Conservation (phyloP, 345 rosid genomes). For the Boechera retrofracta region DNA sequence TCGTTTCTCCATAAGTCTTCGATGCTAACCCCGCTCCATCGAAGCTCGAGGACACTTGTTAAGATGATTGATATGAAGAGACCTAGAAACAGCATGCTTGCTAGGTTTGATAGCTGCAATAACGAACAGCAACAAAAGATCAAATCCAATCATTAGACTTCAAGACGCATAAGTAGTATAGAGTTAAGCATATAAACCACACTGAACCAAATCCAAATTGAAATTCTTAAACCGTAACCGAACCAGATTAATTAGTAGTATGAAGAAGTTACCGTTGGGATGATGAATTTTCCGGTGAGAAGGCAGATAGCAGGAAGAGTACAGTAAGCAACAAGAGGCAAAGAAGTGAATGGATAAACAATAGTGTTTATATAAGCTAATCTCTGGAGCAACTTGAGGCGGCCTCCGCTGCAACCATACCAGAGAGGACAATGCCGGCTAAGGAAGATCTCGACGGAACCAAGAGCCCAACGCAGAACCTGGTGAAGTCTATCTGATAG, state of each 20-base stretch:
- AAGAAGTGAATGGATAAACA: conserved; percentile 96
- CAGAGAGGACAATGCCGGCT: conserved; percentile 97
- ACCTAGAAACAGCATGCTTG: conserved; percentile 86
- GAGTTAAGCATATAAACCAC: not conserved
- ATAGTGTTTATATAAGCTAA: conserved; percentile 90
- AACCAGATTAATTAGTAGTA: not conserved
- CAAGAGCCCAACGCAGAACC: conserved; percentile 98
- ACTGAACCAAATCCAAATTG: not conserved
- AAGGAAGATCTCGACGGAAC: conserved; percentile 92
- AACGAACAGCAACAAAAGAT: conserved; percentile 8
- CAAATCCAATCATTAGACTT: not conserved
- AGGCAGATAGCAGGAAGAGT: conserved; percentile 93
- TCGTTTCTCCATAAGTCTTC: conserved; percentile 97
- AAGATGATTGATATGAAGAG: conserved; percentile 87
- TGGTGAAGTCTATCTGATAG: conserved; percentile 92
- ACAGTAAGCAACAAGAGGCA: conserved; percentile 93
- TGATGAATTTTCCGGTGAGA: conserved; percentile 95
- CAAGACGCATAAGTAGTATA: not conserved
- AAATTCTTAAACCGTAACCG: not conserved
- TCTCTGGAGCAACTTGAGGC: conserved; percentile 93
- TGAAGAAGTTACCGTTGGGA: conserved; percentile 74
- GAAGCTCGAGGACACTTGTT: conserved; percentile 85
- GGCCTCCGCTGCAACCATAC: conserved; percentile 97
- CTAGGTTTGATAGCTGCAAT: conserved; percentile 85
- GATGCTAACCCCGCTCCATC: conserved; percentile 97